Evolutionary conservation across 2,329 filamentous ascomycete species (phyloP).

Genomic region (Hirsutella minnesotensis): DNA sequence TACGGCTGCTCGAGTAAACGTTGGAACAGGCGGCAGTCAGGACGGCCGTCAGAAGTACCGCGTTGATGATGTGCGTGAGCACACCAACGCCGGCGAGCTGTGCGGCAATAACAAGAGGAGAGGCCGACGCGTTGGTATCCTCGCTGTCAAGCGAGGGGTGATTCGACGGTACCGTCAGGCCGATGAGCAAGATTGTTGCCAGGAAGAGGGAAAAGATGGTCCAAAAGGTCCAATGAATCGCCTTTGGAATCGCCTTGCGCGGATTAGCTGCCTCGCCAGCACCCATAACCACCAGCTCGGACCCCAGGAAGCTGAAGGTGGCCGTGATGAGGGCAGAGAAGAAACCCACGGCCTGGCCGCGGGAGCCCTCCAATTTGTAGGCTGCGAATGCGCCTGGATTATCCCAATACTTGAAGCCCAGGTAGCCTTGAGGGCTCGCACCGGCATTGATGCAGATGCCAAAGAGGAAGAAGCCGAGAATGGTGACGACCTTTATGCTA

Average conservation of each 20-base stretch:
- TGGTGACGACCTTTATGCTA: conserved; percentile 63
- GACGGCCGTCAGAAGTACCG: conserved; percentile 64
- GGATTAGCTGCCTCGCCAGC: conserved; percentile 67
- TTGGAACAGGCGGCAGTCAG: conserved; percentile 70
- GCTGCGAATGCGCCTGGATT: conserved; percentile 56
- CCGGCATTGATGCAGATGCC: conserved; percentile 65
- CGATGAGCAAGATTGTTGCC: conserved; percentile 55
- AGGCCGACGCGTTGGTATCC: conserved; percentile 47
- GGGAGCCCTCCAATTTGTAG: conserved; percentile 39
- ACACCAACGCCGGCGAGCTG: conserved; percentile 50
- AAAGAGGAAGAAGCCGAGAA: conserved; percentile 66
- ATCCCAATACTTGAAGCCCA: conserved; percentile 64
- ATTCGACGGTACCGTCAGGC: conserved; percentile 55
- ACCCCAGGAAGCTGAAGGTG: conserved; percentile 60
- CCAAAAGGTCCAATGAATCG: conserved; percentile 66
- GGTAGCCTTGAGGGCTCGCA: conserved; percentile 54
- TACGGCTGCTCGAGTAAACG: conserved; percentile 60
- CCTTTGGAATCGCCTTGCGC: conserved; percentile 57
- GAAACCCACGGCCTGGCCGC: conserved; percentile 56
- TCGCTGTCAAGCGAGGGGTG: conserved; percentile 39
- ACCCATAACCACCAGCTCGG: conserved; percentile 67
- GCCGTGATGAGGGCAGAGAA: conserved; percentile 58
- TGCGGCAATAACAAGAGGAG: conserved; percentile 51
- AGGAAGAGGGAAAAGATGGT: conserved; percentile 61
- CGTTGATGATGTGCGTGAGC: conserved; percentile 63